phyloP scores from a whole-genome alignment of 768 basidiomycete species.

The Naganishia kalamii region DNA sequence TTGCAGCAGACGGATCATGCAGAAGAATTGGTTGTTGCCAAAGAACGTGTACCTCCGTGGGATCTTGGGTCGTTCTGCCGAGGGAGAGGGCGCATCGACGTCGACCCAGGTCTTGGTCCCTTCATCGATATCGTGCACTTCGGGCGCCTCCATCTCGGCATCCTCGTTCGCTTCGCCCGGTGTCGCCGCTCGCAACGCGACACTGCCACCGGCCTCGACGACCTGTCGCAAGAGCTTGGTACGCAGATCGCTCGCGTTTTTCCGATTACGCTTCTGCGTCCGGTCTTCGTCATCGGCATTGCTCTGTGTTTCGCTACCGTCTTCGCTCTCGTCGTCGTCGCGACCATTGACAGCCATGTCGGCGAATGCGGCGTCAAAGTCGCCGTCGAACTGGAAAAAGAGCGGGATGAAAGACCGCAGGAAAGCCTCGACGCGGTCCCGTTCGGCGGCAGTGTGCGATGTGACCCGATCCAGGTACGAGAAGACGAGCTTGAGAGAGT shows the following conservation, averaged over 20 bases:
- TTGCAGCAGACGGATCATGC: conserved; percentile 78
- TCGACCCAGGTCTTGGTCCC: conserved; percentile 46
- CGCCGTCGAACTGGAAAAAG: conserved; percentile 58
- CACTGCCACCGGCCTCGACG: conserved; percentile 51
- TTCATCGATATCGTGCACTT: conserved; percentile 30
- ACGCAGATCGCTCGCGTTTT: conserved; percentile 60
- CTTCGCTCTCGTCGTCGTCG: conserved; percentile 52
- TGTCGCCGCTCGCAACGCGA: conserved; percentile 26
- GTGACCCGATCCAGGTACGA: conserved; percentile 84
- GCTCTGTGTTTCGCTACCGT: conserved; percentile 30
- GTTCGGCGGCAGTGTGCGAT: conserved; percentile 64
- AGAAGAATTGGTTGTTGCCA: conserved; percentile 87
- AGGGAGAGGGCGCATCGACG: conserved; percentile 31
- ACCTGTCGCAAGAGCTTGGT: conserved; percentile 73
- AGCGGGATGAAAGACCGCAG: conserved; percentile 75
- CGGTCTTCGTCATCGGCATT: conserved; percentile 43
- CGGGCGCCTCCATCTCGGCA: conserved; percentile 39
- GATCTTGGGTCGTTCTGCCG: conserved; percentile 12
- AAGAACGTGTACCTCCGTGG: conserved; percentile 57
- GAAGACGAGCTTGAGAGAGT: conserved; percentile 81
- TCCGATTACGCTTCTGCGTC: conserved; percentile 32
- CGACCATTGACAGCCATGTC: conserved; percentile 53
- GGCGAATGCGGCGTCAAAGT: conserved; percentile 49
- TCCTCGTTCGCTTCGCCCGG: conserved; percentile 31
- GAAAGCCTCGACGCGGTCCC: conserved; percentile 75